Evolutionary conservation across 495 filamentous ascomycete genomes (phyloP), one percentile per base, ranked within the genome.

Genomic region (Trichoderma gamsii): DNA sequence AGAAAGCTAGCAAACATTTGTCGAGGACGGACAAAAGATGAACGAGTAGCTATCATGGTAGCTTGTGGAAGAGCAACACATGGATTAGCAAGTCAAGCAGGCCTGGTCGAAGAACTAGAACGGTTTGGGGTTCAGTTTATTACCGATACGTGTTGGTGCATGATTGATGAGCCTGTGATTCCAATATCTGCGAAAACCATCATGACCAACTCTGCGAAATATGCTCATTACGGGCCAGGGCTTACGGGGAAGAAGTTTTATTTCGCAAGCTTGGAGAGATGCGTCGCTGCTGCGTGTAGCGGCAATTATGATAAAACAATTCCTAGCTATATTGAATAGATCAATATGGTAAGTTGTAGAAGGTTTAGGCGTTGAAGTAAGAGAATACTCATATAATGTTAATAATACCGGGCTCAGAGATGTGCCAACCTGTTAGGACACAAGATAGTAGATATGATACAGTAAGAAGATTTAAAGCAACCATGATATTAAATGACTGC

Each of bases 91-190:
- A 27, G 23, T 46, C 64, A 65, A 32, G 64, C 64, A 11, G 64
- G 64, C 7, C 41, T 41, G 12, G 13, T 65, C 1, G 35, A 41
- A 23, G 64, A 65, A 27, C 12, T 65, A 16, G 18, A 43, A 8
- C 8, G 12, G 35, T 65, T 65, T 43, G 64, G 64, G 13, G 64
- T 65, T 23, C 13, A 65, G 64, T 18, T 65, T 27, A 23, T 65
- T 13, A 46, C 41, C 18, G 64, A 65, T 43, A 65, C 64, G 4
- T 65, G 64, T 29, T 65, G 64, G 64, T 65, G 64, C 11, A 41
- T 65, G 38, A 65, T 65, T 65, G 64, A 13, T 12, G 64, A 65
- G 64, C 64, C 64, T 7, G 64, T 65, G n/a, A 65, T 65, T 21
- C 38, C 64, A 12, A 43, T 2, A 21, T 7, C 29, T 65, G 32